Evolutionary conservation across 106 monocot genomes (phyloP).

Genomic region (Dioscorea dumetorum): DNA sequence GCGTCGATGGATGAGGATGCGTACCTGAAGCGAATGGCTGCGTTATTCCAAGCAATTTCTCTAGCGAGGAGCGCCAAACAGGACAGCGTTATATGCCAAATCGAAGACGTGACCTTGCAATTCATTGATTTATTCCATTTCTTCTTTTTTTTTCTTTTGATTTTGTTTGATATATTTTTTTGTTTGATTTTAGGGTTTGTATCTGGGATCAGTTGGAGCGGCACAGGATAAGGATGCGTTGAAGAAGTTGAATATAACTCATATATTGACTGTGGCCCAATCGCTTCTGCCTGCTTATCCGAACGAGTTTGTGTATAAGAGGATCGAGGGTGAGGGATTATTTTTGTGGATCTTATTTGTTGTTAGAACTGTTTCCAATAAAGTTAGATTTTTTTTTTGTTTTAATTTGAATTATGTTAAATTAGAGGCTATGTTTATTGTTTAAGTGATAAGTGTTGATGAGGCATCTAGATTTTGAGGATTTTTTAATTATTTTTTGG

Average conservation of each 20-base stretch:
- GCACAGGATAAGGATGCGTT: constrained; percentile 55
- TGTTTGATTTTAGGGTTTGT: constrained; percentile 49
- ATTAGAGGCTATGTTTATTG: not conserved
- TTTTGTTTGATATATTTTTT: not conserved
- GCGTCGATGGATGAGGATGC: no score
- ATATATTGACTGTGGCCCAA: constrained; percentile 62
- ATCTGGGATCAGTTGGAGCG: constrained; percentile 75
- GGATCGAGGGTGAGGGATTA: constrained; percentile 50
- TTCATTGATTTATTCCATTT: not conserved
- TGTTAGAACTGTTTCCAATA: not conserved
- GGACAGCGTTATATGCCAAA: constrained; percentile 62
- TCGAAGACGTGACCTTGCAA: constrained; percentile 37
- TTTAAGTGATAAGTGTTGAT: not conserved
- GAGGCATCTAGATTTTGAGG: not conserved
- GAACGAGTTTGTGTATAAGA: constrained; percentile 78
- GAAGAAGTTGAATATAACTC: constrained; percentile 59
- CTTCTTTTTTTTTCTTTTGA: not conserved
- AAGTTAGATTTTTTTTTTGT: not conserved
- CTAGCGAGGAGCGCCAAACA: constrained; percentile 39
- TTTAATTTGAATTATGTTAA: not conserved
- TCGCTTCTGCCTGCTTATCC: constrained; percentile 68
- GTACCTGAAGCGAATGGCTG: constrained; percentile 5
- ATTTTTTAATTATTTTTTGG: no score
- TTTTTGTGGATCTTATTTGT: no score
- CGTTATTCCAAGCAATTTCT: constrained; percentile 36